These are phyloP conservation scores for Prunus armeniaca DNA, from an alignment of 306 rosid genomes.

Conservation along the genomic window DNA sequence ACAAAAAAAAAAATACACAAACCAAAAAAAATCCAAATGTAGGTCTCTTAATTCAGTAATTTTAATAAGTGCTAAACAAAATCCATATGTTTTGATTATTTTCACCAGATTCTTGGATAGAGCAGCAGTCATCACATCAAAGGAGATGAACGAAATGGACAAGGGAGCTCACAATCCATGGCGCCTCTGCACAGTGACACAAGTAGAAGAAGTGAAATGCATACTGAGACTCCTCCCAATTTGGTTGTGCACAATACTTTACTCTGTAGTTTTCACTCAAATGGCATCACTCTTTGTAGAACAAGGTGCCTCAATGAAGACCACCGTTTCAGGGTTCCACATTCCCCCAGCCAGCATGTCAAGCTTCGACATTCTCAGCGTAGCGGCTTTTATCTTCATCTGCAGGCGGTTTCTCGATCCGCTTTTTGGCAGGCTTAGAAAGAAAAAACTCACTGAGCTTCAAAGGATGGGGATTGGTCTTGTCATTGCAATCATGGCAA, in stretches of 20 bases:
- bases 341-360: constrained; percentile 93
- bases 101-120: constrained; percentile 61
- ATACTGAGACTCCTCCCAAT: constrained; percentile 70
- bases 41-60: neutral
- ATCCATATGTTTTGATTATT: neutral
- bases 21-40: neutral
- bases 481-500: constrained; percentile 57
- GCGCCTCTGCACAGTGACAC: constrained; percentile 61
- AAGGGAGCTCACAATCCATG: constrained; percentile 47
- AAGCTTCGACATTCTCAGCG: constrained; percentile 73
- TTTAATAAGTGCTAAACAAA: neutral
- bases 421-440: constrained; percentile 14
- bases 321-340: constrained; percentile 49
- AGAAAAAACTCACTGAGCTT: constrained; percentile 52
- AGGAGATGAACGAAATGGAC: constrained; percentile 27
- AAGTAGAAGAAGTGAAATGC: constrained; percentile 83
- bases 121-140: constrained; percentile 57
- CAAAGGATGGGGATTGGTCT: constrained; percentile 89
- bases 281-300: constrained; percentile 86
- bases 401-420: constrained; percentile 58
- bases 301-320: constrained; percentile 79
- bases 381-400: constrained; percentile 60
- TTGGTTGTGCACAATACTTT: constrained; percentile 77
- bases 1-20: too few relatives aligned
- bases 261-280: constrained; percentile 82